Conservation (phyloP, 2,329 filamentous ascomycete species). For the Cordyceps militaris region DNA sequence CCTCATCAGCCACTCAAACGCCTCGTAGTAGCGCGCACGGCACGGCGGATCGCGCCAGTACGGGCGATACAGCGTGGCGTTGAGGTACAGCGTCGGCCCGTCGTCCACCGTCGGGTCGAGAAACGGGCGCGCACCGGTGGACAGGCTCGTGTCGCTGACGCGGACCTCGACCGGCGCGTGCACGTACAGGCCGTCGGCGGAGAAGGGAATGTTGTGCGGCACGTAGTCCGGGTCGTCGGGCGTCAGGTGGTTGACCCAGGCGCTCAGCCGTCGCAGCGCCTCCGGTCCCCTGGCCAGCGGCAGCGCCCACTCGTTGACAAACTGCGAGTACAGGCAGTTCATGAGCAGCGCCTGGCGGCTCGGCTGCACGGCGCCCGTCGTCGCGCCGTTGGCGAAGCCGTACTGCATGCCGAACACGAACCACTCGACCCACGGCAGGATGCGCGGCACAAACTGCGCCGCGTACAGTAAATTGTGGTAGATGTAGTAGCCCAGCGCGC, state of each 20-base stretch:
- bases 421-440: constrained; percentile 87
- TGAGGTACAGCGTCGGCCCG: constrained; percentile 77
- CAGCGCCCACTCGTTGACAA: constrained; percentile 96
- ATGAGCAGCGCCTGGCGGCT: constrained; percentile 77
- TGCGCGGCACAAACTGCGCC: constrained; percentile 66
- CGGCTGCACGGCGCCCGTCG: constrained; percentile 69
- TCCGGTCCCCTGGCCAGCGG: constrained; percentile 82
- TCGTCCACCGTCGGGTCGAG: constrained; percentile 64
- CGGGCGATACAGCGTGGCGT: constrained; percentile 81
- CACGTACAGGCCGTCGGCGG: constrained; percentile 70
- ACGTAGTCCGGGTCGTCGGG: constrained; percentile 59
- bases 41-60: constrained; percentile 74
- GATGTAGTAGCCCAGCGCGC: constrained; percentile 72
- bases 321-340: constrained; percentile 98
- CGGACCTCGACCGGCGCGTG: constrained; percentile 93
- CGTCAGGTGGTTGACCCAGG: constrained; percentile 66
- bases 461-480: constrained; percentile 88
- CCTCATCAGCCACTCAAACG: constrained; percentile 85
- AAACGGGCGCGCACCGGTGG: constrained; percentile 32
- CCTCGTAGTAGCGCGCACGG: constrained; percentile 71
- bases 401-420: constrained; percentile 98
- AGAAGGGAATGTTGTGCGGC: constrained; percentile 67
- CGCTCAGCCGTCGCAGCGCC: constrained; percentile 71
- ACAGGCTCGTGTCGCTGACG: constrained; percentile 59
- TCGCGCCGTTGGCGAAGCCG: constrained; percentile 67